Percentiles rank a stretch among this genome's conserved stretches.
These are phyloP conservation scores for Sporothrix protearum DNA, from an alignment of 2,329 filamentous ascomycete genomes.

Conservation along the genomic window DNA sequence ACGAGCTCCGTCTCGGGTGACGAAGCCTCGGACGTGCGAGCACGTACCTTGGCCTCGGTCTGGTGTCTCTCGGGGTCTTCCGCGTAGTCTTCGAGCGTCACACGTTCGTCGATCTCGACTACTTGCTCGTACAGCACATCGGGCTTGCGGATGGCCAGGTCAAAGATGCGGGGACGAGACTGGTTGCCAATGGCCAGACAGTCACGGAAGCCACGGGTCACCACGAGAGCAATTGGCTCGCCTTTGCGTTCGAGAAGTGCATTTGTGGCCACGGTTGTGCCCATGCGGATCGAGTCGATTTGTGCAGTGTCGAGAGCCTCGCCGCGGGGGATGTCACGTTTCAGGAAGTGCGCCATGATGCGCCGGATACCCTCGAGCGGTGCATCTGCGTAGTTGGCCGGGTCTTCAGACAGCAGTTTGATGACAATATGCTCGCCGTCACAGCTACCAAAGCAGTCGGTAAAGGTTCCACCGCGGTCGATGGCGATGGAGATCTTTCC, in stretches of 20 bases:
- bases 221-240: constrained; percentile 80
- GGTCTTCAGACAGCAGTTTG: constrained; percentile 70
- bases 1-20: constrained; percentile 54
- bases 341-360: constrained; percentile 73
- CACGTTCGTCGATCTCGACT: constrained; percentile 85
- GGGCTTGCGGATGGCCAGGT: constrained; percentile 80
- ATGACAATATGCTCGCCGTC: constrained; percentile 40
- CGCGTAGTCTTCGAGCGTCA: constrained; percentile 87
- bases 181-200: constrained; percentile 89
- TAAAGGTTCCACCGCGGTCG: constrained; percentile 82
- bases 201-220: constrained; percentile 84
- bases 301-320: constrained; percentile 73
- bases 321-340: constrained; percentile 72
- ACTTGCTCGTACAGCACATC: constrained; percentile 83
- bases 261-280: constrained; percentile 91
- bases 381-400: constrained; percentile 84
- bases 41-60: constrained; percentile 53
- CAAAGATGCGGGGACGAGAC: constrained; percentile 83
- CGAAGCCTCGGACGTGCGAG: constrained; percentile 44
- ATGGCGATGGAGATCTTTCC: constrained; percentile 57
- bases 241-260: constrained; percentile 86
- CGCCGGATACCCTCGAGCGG: constrained; percentile 87
- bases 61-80: constrained; percentile 69
- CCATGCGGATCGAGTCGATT: constrained; percentile 93
- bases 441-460: constrained; percentile 83